A percentile compares a stretch with the other conserved stretches of the same genome.
Evolutionary conservation across 495 filamentous ascomycete genomes (phyloP).

Genomic region (Wilcoxina mikolae): DNA sequence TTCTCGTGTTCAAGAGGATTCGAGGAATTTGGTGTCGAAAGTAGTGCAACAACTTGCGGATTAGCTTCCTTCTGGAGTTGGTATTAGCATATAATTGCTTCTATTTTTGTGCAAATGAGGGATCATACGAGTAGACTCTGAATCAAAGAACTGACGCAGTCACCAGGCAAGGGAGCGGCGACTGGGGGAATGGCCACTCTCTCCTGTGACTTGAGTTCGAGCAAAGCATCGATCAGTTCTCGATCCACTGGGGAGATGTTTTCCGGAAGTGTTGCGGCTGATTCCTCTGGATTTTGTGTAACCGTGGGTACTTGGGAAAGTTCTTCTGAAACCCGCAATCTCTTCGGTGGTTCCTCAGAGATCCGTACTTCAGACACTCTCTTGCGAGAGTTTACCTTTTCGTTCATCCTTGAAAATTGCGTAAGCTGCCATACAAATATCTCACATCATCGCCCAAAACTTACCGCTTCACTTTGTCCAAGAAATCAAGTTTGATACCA

Average conservation of each 20-base stretch:
- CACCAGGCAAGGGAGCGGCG: background rate
- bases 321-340: background rate
- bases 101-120: background rate
- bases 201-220: background rate
- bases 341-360: background rate
- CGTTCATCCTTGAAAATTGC: conserved; percentile 1
- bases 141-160: background rate
- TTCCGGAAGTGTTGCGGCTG: background rate
- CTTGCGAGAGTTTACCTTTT: background rate
- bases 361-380: background rate
- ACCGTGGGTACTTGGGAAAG: background rate
- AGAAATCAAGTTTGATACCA: conserved; percentile 67
- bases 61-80: background rate
- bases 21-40: background rate
- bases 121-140: background rate
- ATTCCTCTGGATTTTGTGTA: background rate
- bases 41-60: background rate
- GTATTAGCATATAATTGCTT: background rate
- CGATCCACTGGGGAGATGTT: no score
- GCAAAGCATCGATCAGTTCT: no score
- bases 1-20: background rate
- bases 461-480: conserved; percentile 26
- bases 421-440: background rate
- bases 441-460: background rate
- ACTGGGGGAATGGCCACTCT: background rate